Evolutionary conservation across 768 basidiomycete genomes (phyloP).

Genomic region (Amanita exitialis): DNA sequence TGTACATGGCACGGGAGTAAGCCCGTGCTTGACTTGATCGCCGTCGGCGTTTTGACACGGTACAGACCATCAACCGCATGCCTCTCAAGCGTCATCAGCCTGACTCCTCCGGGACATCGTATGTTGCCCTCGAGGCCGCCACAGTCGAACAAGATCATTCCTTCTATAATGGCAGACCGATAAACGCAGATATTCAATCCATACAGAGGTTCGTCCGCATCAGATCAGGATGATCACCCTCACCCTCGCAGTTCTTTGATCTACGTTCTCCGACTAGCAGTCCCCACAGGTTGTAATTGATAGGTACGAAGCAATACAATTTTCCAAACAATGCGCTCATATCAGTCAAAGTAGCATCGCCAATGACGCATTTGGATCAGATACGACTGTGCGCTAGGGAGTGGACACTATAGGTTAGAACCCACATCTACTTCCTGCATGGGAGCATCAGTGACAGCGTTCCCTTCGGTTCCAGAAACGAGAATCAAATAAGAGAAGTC

Average conservation of each 20-base stretch:
- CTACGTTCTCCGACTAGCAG: neutral
- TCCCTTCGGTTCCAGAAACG: slow-evolving; percentile 1
- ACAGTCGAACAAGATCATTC: neutral
- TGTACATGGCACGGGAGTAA: neutral
- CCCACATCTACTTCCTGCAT: neutral
- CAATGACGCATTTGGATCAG: neutral
- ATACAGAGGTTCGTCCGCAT: slow-evolving; percentile 3
- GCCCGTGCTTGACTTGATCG: neutral
- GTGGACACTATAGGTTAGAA: neutral
- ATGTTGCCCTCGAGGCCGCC: neutral
- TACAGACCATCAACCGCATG: neutral
- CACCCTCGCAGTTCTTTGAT: neutral
- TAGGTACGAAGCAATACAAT: neutral
- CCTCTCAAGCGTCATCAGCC: neutral
- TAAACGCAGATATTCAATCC: slow-evolving; percentile 3
- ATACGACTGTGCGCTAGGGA: neutral
- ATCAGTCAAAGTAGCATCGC: neutral
- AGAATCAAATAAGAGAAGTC: slow-evolving; percentile 12
- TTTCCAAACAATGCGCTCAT: neutral
- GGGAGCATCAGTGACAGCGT: slow-evolving; percentile 1
- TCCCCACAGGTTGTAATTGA: neutral
- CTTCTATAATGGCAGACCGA: neutral
- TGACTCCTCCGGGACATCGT: neutral
- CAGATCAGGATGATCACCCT: slow-evolving; percentile 7
- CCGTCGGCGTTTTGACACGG: slow-evolving; percentile 5